Conservation (phyloP, 225 moss, liverwort and hornwort species). For the Climacium dendroides region DNA sequence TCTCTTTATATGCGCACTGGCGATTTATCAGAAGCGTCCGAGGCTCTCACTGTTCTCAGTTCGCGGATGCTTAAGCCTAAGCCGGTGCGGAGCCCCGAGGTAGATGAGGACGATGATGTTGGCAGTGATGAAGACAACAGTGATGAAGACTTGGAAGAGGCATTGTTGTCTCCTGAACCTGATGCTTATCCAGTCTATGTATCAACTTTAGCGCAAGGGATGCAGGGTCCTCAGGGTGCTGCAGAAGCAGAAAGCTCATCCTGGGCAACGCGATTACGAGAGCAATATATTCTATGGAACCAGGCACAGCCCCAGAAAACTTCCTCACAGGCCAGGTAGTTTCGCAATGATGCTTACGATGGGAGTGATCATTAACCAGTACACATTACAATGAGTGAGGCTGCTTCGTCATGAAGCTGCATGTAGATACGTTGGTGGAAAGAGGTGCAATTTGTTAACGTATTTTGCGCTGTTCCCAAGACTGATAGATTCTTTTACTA, state of each 20-base stretch:
- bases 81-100: neutral
- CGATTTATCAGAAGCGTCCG: conserved; percentile 59
- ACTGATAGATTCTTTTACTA: neutral
- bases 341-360: neutral
- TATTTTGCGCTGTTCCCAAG: neutral
- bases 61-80: conserved; percentile 57
- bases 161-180: conserved; percentile 24
- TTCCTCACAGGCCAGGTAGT: neutral
- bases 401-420: neutral
- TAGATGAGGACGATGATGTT: neutral
- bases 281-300: conserved; percentile 29
- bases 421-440: neutral
- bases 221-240: conserved; percentile 4
- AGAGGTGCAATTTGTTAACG: neutral
- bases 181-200: conserved; percentile 15
- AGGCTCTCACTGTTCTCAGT: conserved; percentile 74
- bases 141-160: conserved; percentile 21
- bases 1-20: conserved; percentile 78
- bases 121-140: neutral
- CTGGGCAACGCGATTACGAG: conserved; percentile 33
- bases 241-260: conserved; percentile 17
- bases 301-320: neutral
- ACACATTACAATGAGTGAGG: neutral
- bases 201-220: conserved; percentile 16
- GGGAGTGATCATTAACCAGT: neutral